Conservation (phyloP, 306 rosid genomes). For the Lathyrus aphaca region DNA sequence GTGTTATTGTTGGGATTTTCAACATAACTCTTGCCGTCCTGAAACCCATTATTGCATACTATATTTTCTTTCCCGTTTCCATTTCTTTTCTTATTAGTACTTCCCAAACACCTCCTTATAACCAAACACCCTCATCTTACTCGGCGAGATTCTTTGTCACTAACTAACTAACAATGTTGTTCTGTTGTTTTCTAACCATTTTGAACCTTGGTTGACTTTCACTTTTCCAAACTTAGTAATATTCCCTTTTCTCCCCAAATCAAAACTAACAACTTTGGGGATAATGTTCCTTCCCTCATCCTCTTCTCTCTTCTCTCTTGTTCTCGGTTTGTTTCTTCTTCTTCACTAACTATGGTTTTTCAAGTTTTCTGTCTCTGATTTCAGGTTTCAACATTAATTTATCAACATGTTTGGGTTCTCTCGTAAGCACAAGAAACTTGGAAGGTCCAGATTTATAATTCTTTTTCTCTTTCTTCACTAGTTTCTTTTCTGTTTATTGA, state of each 20-base stretch:
- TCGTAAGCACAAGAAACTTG: constrained; percentile 85
- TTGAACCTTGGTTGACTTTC: constrained; percentile 23
- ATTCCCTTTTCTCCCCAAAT: constrained; percentile 24
- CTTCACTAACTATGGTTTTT: not conserved
- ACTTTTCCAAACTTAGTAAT: constrained; percentile 15
- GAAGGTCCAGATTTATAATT: constrained; percentile 56
- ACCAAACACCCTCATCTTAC: not conserved
- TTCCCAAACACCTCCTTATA: constrained; percentile 1
- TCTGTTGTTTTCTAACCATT: not conserved
- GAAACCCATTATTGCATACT: too few species aligned
- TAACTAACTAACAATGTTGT: not conserved
- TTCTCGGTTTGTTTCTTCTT: not conserved
- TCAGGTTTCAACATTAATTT: constrained; percentile 32
- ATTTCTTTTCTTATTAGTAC: too few species aligned
- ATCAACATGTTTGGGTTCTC: constrained; percentile 77
- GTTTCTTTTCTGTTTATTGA: too few species aligned
- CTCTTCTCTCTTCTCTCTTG: too few species aligned
- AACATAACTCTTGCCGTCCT: too few species aligned
- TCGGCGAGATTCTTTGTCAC: constrained; percentile 6
- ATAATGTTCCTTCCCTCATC: too few species aligned
- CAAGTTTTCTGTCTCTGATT: not conserved
- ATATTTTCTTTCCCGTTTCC: too few species aligned
- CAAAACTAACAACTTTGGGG: constrained; percentile 24
- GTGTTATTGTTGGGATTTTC: too few species aligned
- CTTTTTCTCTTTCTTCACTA: not conserved